Conservation (phyloP, 106 monocot species). For the Apostasia shenzhenica region DNA sequence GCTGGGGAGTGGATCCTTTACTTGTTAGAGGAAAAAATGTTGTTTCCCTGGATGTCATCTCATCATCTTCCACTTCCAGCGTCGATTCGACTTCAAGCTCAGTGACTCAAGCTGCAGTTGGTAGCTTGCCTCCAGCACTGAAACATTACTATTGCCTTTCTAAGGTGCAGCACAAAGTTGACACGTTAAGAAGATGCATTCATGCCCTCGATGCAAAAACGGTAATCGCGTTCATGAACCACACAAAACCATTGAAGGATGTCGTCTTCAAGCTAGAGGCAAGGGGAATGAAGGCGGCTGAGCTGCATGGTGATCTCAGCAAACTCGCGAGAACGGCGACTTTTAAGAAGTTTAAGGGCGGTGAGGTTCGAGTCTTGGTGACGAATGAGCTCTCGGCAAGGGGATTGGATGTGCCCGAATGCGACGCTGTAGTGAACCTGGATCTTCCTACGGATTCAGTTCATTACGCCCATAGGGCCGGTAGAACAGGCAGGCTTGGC, state of each 20-base stretch:
- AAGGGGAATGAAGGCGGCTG: constrained; percentile 77
- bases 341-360: constrained; percentile 78
- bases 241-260: constrained; percentile 81
- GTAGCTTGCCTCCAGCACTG: constrained; percentile 79
- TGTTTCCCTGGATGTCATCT: constrained; percentile 43
- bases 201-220: constrained; percentile 78
- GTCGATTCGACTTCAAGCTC: constrained; percentile 16
- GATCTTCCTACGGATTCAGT: constrained; percentile 91
- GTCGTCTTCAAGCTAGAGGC: constrained; percentile 92
- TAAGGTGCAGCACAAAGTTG: constrained; percentile 86
- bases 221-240: constrained; percentile 89
- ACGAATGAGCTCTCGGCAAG: constrained; percentile 97
- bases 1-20: constrained; percentile 81
- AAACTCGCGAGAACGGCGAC: constrained; percentile 75
- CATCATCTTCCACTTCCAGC: constrained; percentile 8
- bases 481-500: constrained; percentile 85
- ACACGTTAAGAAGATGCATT: constrained; percentile 78
- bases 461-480: constrained; percentile 94
- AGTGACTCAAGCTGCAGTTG: constrained; percentile 62
- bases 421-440: constrained; percentile 89
- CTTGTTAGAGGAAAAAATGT: constrained; percentile 63
- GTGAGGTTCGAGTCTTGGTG: constrained; percentile 74
- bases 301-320: constrained; percentile 85
- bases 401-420: constrained; percentile 89
- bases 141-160: constrained; percentile 77